Evolutionary conservation across 1,139 yeast species (phyloP).

Genomic region (Arxiozyma bovina): DNA sequence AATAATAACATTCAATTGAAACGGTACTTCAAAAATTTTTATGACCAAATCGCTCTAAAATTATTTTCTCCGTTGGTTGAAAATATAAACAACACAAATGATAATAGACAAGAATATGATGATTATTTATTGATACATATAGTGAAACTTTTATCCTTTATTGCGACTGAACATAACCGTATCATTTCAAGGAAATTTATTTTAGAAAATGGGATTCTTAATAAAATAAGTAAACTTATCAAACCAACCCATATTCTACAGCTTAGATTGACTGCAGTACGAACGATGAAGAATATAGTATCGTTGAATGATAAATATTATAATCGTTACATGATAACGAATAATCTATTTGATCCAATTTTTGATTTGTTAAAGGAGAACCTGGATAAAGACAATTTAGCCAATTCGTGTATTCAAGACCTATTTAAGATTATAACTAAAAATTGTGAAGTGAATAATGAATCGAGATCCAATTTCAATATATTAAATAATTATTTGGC

Average conservation of each 20-base stretch:
- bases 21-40: constrained; percentile 53
- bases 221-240: constrained; percentile 44
- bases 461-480: constrained; percentile 36
- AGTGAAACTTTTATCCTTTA: constrained; percentile 61
- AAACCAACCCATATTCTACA: constrained; percentile 37
- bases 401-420: constrained; percentile 71
- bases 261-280: constrained; percentile 53
- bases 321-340: constrained; percentile 47
- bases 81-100: constrained; percentile 8
- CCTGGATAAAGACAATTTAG: constrained; percentile 48
- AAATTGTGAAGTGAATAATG: constrained; percentile 12
- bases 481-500: constrained; percentile 44
- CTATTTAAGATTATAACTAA: constrained; percentile 47
- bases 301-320: constrained; percentile 54
- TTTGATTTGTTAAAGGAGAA: constrained; percentile 46
- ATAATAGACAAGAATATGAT: constrained; percentile 22
- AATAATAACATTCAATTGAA: constrained; percentile 33
- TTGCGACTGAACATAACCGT: constrained; percentile 55
- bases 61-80: constrained; percentile 45
- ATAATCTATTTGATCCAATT: constrained; percentile 44
- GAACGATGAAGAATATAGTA: constrained; percentile 55
- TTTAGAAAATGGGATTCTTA: constrained; percentile 45
- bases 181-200: constrained; percentile 51
- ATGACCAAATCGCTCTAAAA: constrained; percentile 49
- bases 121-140: constrained; percentile 50